phyloP scores from a whole-genome alignment of 192 early-diverging fungal genomes.

The Entophlyctis luteolus region DNA sequence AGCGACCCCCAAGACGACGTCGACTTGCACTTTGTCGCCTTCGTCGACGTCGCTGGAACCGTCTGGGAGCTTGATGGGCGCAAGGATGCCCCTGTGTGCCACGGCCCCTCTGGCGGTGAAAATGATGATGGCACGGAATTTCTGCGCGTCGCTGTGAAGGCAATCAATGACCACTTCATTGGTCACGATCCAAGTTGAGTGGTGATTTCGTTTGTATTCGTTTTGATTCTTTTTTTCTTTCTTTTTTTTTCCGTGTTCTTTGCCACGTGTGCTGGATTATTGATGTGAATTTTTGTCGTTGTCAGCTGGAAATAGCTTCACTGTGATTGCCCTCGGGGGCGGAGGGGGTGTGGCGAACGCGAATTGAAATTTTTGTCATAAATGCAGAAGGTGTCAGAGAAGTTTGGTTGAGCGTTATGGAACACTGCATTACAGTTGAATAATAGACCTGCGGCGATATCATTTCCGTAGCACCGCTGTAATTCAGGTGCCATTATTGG shows the following conservation, averaged over 20 bases:
- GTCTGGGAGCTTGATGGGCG: slow-evolving; percentile 86
- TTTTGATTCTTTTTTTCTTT: neutral
- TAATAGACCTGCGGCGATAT: too few relatives aligned
- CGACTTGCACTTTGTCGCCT: slow-evolving; percentile 83
- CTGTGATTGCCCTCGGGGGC: slow-evolving; percentile 6
- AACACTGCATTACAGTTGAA: too few relatives aligned
- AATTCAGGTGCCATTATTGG: too few relatives aligned
- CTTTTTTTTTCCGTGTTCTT: too few relatives aligned
- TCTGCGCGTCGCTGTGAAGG: slow-evolving; percentile 39
- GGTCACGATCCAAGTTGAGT: slow-evolving; percentile 56
- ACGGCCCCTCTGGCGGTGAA: slow-evolving; percentile 60
- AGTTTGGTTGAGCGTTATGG: too few relatives aligned
- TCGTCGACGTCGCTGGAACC: slow-evolving; percentile 70
- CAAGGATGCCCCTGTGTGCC: slow-evolving; percentile 77
- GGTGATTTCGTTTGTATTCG: neutral
- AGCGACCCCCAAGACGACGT: slow-evolving; percentile 60
- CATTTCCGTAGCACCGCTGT: too few relatives aligned
- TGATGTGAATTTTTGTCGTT: too few relatives aligned
- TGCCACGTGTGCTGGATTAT: too few relatives aligned
- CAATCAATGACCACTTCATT: slow-evolving; percentile 62
- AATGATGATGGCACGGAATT: slow-evolving; percentile 54
- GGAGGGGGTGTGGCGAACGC: too few relatives aligned
- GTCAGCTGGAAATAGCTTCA: slow-evolving; percentile 18
- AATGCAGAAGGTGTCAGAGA: too few relatives aligned
- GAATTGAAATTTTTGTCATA: too few relatives aligned